A percentile compares a stretch with the other conserved stretches of the same genome.
These are phyloP conservation scores for Prunus campanulata DNA, from an alignment of 306 rosid genomes.

Conservation along the genomic window DNA sequence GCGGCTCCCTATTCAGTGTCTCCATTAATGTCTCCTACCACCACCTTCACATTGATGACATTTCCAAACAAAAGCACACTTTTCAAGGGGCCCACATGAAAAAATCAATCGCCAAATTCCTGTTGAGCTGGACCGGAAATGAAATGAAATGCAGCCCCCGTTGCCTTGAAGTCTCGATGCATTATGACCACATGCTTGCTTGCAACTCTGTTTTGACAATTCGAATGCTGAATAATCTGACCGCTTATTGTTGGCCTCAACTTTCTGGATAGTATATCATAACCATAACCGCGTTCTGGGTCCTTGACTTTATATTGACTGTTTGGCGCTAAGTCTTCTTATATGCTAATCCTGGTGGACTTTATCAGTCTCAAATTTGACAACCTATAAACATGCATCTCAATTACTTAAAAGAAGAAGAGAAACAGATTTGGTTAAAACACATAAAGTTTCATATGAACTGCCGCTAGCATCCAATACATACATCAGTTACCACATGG, in stretches of 20 bases:
- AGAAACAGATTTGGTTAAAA: not conserved
- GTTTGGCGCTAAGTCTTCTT: not conserved
- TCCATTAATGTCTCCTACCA: slow-evolving; percentile 9
- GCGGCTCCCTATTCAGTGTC: slow-evolving; percentile 27
- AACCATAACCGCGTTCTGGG: not conserved
- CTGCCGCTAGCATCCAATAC: slow-evolving; percentile 16
- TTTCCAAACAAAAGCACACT: not conserved
- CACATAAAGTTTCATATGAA: slow-evolving; percentile 15
- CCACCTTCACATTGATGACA: slow-evolving; percentile 18
- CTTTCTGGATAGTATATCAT: not conserved
- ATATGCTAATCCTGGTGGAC: not conserved
- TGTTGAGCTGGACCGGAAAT: slow-evolving; percentile 14
- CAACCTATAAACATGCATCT: not conserved
- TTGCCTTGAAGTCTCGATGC: not conserved
- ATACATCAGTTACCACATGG: slow-evolving; percentile 14
- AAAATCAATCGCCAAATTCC: not conserved
- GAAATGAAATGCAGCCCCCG: not conserved
- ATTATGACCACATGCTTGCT: not conserved
- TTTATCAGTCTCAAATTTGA: not conserved
- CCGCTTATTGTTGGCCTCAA: not conserved
- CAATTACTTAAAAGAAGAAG: not conserved
- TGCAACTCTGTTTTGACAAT: not conserved
- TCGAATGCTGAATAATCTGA: not conserved
- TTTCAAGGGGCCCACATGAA: slow-evolving; percentile 16
- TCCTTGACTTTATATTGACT: not conserved